phyloP scores from a whole-genome alignment of 179 eudicot species.

The Sideroxylon spinosum region DNA sequence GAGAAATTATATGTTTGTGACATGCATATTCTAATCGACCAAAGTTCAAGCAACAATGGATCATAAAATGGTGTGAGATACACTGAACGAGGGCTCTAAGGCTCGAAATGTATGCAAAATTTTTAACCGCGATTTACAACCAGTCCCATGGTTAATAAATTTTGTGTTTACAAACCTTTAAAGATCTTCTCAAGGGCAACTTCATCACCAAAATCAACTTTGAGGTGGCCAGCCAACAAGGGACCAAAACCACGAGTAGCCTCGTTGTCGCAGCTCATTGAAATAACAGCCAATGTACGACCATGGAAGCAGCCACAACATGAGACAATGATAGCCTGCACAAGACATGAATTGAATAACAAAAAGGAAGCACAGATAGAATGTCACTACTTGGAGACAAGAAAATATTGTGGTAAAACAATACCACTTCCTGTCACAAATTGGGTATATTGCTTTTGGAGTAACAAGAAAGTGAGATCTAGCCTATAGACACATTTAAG shows the following conservation, averaged over 20 bases:
- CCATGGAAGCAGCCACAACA: conserved; percentile 99
- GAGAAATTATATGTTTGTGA: background rate
- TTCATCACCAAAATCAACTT: conserved; percentile 92
- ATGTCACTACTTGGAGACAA: background rate
- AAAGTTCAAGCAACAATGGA: background rate
- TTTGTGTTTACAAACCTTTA: conserved; percentile 46
- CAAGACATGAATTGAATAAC: conserved; percentile 1
- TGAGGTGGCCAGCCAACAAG: conserved; percentile 72
- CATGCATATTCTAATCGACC: background rate
- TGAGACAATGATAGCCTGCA: conserved; percentile 88
- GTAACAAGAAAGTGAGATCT: too few species aligned
- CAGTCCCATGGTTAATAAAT: background rate
- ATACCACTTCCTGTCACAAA: background rate
- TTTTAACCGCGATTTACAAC: background rate
- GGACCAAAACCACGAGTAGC: conserved; percentile 95
- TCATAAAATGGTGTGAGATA: background rate
- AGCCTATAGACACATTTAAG: too few species aligned
- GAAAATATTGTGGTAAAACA: background rate
- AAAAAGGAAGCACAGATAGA: background rate
- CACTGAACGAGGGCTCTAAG: background rate
- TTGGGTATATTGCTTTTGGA: too few species aligned
- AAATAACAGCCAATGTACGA: conserved; percentile 80
- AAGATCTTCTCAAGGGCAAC: conserved; percentile 73
- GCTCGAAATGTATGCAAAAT: background rate
- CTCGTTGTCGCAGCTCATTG: conserved; percentile 98